Conservation (phyloP, 306 rosid species). For the Dalbergia cultrata region DNA sequence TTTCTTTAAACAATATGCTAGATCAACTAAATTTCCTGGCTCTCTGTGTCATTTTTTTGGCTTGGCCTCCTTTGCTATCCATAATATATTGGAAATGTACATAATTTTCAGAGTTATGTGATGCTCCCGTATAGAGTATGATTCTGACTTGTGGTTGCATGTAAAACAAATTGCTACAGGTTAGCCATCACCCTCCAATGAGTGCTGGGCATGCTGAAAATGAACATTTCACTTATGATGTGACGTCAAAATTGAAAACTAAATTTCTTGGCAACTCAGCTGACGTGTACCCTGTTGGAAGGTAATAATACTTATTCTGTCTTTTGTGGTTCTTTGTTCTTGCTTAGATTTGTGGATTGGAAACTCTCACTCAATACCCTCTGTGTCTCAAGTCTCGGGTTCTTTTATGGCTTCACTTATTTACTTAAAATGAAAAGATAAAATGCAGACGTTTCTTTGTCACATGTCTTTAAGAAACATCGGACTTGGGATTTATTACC, state of each 20-base stretch:
- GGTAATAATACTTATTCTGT: conserved; percentile 56
- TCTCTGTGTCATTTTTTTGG: background rate
- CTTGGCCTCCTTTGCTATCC: conserved; percentile 1
- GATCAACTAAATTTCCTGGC: conserved; percentile 1
- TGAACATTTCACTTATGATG: conserved; percentile 87
- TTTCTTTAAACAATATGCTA: conserved; percentile 31
- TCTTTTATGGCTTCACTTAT: conserved; percentile 1
- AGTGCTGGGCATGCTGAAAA: conserved; percentile 97
- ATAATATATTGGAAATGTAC: conserved; percentile 18
- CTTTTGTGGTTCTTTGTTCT: conserved; percentile 19
- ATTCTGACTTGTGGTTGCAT: conserved; percentile 41
- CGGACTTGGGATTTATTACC: background rate
- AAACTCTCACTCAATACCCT: background rate
- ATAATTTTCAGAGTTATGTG: conserved; percentile 19
- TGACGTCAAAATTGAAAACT: conserved; percentile 95
- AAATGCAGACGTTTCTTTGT: background rate
- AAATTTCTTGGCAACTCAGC: conserved; percentile 87
- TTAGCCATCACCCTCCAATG: conserved; percentile 98
- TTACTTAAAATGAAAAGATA: background rate
- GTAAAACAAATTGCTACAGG: conserved; percentile 60
- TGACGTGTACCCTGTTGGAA: conserved; percentile 94
- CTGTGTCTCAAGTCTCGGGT: background rate
- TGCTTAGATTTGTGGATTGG: conserved; percentile 13
- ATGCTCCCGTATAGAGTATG: background rate
- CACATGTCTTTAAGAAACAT: background rate